Conservation (phyloP, 345 rosid species). For the Arabidopsis thaliana region DNA sequence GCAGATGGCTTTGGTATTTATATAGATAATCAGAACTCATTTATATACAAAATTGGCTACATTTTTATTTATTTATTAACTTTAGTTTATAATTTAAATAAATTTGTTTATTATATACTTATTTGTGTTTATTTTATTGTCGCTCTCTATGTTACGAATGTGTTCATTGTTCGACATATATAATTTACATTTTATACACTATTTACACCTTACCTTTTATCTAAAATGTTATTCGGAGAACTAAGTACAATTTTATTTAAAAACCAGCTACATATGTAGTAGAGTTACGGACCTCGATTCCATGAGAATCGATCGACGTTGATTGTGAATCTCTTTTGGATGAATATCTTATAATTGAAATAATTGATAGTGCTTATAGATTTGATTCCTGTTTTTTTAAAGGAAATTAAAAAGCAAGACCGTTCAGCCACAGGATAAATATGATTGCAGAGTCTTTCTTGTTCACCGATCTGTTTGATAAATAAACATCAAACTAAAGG, state of each 20-base stretch:
- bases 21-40: slow-evolving; percentile 35
- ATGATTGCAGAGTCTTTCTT: slow-evolving; percentile 42
- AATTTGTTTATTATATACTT: background rate
- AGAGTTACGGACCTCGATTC: slow-evolving; percentile 9
- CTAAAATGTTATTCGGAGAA: background rate
- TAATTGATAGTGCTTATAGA: slow-evolving; percentile 29
- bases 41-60: background rate
- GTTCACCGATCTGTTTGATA: slow-evolving; percentile 41
- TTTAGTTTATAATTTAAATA: background rate
- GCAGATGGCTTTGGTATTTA: slow-evolving; percentile 43
- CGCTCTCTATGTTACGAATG: slow-evolving; percentile 15
- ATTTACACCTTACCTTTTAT: background rate
- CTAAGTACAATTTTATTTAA: background rate
- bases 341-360: slow-evolving; percentile 43
- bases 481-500: slow-evolving; percentile 38
- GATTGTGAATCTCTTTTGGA: slow-evolving; percentile 42
- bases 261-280: background rate
- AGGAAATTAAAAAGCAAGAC: slow-evolving; percentile 35
- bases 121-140: slow-evolving; percentile 7
- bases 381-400: slow-evolving; percentile 30
- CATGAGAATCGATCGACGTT: slow-evolving; percentile 30
- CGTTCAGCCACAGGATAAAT: slow-evolving; percentile 45
- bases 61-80: background rate
- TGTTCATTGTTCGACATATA: slow-evolving; percentile 12
- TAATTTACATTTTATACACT: background rate